Conservation (phyloP, 441 rosid species). For the Gossypium aridum region DNA sequence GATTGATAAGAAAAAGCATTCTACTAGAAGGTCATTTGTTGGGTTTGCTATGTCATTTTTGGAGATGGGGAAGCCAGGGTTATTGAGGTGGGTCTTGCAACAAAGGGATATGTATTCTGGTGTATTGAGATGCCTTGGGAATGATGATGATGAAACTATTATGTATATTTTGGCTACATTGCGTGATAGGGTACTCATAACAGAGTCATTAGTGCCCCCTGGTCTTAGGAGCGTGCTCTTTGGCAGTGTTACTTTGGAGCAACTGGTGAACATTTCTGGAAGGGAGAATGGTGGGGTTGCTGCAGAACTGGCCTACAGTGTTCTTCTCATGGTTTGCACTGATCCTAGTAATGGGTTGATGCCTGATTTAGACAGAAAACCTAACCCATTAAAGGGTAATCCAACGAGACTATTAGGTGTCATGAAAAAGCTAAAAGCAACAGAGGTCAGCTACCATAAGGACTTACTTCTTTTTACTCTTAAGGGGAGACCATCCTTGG, state of each 20-base stretch:
- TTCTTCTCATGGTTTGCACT: slow-evolving; percentile 69
- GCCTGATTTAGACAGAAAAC: slow-evolving; percentile 60
- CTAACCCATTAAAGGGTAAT: slow-evolving; percentile 64
- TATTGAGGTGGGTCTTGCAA: slow-evolving; percentile 73
- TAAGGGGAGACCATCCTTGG: slow-evolving; percentile 63
- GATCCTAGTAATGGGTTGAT: slow-evolving; percentile 90
- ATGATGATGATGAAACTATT: slow-evolving; percentile 64
- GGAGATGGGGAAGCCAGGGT: slow-evolving; percentile 77
- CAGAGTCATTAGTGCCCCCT: slow-evolving; percentile 73
- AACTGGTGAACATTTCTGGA: slow-evolving; percentile 61
- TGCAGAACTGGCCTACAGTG: slow-evolving; percentile 58
- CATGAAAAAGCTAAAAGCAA: slow-evolving; percentile 81
- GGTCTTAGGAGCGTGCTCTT: slow-evolving; percentile 87
- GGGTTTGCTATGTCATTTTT: slow-evolving; percentile 83
- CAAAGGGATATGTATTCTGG: slow-evolving; percentile 83
- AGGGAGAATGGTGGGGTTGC: slow-evolving; percentile 48
- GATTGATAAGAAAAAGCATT: slow-evolving; percentile 36
- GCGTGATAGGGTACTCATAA: slow-evolving; percentile 53
- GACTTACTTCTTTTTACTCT: slow-evolving; percentile 77
- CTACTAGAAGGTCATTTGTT: slow-evolving; percentile 67
- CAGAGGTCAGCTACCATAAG: slow-evolving; percentile 60
- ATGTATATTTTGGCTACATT: slow-evolving; percentile 34
- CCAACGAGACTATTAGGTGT: slow-evolving; percentile 60
- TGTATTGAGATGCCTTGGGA: slow-evolving; percentile 63
- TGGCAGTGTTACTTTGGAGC: slow-evolving; percentile 75